A percentile compares a stretch with the other conserved stretches of the same genome.
Evolutionary conservation across 1,139 yeast genomes (phyloP).

Genomic region (Blastobotrys illinoisensis): DNA sequence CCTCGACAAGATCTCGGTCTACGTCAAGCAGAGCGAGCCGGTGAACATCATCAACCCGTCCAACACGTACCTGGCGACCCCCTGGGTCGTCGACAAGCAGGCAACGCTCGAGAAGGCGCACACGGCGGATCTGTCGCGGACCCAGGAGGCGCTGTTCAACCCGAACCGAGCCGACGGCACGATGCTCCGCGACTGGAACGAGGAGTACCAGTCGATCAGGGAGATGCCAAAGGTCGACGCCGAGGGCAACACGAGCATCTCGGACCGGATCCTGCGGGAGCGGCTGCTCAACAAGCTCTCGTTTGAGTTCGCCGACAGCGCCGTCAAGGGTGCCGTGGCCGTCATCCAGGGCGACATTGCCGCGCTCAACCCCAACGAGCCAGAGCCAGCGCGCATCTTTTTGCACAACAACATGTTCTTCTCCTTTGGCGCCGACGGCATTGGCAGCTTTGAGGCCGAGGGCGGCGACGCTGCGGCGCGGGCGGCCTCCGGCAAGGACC

Average conservation of each 20-base stretch:
- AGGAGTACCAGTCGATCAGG: conserved; percentile 75
- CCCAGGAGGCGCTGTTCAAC: conserved; percentile 40
- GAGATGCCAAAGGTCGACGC: conserved; percentile 50
- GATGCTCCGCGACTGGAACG: conserved; percentile 70
- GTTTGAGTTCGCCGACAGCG: conserved; percentile 69
- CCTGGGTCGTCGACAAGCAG: conserved; percentile 60
- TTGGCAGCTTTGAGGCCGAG: conserved; percentile 54
- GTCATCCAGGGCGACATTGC: conserved; percentile 67
- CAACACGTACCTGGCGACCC: conserved; percentile 55
- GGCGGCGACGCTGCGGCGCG: conserved; percentile 90
- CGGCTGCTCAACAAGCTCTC: conserved; percentile 66
- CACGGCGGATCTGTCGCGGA: conserved; percentile 55
- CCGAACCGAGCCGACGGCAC: conserved; percentile 9
- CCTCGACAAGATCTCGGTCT: conserved; percentile 40
- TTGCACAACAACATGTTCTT: conserved; percentile 82
- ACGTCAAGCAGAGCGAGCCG: conserved; percentile 42
- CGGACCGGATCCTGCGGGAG: conserved; percentile 72
- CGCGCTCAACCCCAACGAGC: conserved; percentile 78
- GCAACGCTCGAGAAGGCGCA: conserved; percentile 23
- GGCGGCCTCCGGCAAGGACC: conserved; percentile 73
- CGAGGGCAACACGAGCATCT: conserved; percentile 36
- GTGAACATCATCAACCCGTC: conserved; percentile 59
- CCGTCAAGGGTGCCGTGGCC: conserved; percentile 74
- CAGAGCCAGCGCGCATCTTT: conserved; percentile 54
- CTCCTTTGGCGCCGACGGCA: conserved; percentile 72